These are phyloP conservation scores for Chrysoporthe deuterocubensis DNA, from an alignment of 2,329 filamentous ascomycete species.

Conservation along the genomic window DNA sequence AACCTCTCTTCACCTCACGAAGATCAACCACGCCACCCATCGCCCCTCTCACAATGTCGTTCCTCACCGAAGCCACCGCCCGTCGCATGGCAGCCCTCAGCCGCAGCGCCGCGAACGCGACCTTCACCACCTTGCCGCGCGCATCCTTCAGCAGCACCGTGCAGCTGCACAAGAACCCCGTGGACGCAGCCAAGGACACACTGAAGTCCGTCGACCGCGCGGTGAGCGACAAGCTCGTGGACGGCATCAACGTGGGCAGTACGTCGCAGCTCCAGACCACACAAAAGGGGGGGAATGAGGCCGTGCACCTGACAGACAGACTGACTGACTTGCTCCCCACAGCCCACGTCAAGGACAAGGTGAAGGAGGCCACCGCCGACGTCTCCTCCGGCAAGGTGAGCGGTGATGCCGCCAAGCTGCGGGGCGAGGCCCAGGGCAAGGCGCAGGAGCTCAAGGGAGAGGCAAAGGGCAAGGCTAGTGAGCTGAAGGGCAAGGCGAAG, in stretches of 20 bases:
- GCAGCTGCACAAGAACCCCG: slow-evolving; percentile 50
- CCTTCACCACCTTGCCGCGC: slow-evolving; percentile 42
- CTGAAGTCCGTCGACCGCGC: slow-evolving; percentile 62
- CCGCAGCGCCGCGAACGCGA: slow-evolving; percentile 43
- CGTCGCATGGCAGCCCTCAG: slow-evolving; percentile 48
- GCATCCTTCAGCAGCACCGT: slow-evolving; percentile 54
- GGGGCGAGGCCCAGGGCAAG: slow-evolving; percentile 44
- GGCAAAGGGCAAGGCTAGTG: slow-evolving; percentile 36
- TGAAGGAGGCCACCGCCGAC: slow-evolving; percentile 50
- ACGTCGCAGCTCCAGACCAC: slow-evolving; percentile 36
- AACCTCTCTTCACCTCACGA: slow-evolving; percentile 17
- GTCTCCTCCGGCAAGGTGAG: slow-evolving; percentile 40
- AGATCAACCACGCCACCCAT: neutral
- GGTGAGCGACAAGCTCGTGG: slow-evolving; percentile 64
- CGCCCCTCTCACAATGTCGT: slow-evolving; percentile 50
- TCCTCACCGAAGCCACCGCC: slow-evolving; percentile 51
- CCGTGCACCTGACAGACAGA: slow-evolving; percentile 8
- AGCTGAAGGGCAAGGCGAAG: slow-evolving; percentile 31
- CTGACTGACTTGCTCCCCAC: slow-evolving; percentile 34
- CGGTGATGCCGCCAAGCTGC: slow-evolving; percentile 40
- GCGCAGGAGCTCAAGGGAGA: slow-evolving; percentile 45
- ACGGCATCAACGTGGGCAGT: slow-evolving; percentile 64
- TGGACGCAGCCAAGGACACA: slow-evolving; percentile 62
- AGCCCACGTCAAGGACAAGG: slow-evolving; percentile 47
- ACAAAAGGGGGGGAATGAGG: slow-evolving; percentile 11